These are phyloP conservation scores for Tulasnella sp. DNA, from an alignment of 768 basidiomycete species.

Conservation along the genomic window DNA sequence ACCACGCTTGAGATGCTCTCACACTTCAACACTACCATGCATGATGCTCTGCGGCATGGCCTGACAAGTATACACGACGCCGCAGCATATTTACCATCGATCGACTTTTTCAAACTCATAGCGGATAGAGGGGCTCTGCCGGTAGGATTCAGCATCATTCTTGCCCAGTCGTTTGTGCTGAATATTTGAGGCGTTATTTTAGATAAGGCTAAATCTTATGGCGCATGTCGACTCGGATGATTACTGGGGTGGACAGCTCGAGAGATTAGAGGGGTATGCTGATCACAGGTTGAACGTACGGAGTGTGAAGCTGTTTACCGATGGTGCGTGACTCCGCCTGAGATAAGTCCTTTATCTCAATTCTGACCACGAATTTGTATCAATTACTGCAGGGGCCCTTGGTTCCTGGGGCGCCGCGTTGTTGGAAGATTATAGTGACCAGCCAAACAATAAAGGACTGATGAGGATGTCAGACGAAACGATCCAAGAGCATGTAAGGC, in stretches of 20 bases:
- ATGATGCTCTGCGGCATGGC: conserved; percentile 65
- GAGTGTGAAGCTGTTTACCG: conserved; percentile 66
- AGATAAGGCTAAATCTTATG: conserved; percentile 55
- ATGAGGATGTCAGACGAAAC: conserved; percentile 49
- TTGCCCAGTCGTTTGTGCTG: neutral
- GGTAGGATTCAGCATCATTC: conserved; percentile 35
- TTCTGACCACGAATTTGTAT: too few species aligned
- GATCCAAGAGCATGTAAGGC: conserved; percentile 47
- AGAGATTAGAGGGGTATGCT: conserved; percentile 48
- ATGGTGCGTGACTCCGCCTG: conserved; percentile 44
- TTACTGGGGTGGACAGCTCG: conserved; percentile 60
- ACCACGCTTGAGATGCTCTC: conserved; percentile 48
- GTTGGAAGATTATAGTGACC: conserved; percentile 74
- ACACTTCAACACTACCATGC: conserved; percentile 54
- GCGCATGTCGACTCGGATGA: conserved; percentile 49
- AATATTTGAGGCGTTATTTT: neutral
- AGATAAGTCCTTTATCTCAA: too few species aligned
- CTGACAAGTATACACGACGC: conserved; percentile 88
- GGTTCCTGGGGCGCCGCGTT: conserved; percentile 91
- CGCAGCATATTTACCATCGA: conserved; percentile 39
- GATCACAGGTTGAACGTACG: conserved; percentile 60
- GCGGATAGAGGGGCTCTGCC: conserved; percentile 63
- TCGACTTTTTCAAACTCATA: conserved; percentile 50
- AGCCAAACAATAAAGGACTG: conserved; percentile 60
- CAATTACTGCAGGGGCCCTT: conserved; percentile 57